Conservation (phyloP, 31 red algal genomes). For the Odonthalia washingtoniensis region DNA sequence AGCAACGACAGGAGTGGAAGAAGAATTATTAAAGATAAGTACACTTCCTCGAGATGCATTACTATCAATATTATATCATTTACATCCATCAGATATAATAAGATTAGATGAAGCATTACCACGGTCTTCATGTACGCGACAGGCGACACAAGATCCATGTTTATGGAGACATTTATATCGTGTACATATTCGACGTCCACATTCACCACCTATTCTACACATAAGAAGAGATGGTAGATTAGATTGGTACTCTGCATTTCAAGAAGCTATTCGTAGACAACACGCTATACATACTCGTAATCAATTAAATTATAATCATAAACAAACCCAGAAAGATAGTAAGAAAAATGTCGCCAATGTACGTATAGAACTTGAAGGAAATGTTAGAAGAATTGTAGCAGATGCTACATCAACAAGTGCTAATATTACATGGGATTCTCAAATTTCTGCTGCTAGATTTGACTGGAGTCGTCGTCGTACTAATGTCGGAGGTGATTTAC, state of each 20-base stretch:
- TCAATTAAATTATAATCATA: not conserved
- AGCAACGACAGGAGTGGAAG: too few relatives aligned
- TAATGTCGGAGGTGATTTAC: not conserved
- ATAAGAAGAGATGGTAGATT: slow-evolving; percentile 41
- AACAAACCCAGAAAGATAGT: not conserved
- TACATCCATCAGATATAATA: slow-evolving; percentile 46
- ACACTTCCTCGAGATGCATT: slow-evolving; percentile 59
- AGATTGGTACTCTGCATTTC: slow-evolving; percentile 62
- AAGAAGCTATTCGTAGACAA: slow-evolving; percentile 45
- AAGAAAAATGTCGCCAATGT: not conserved
- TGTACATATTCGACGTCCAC: slow-evolving; percentile 42
- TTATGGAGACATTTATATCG: slow-evolving; percentile 56
- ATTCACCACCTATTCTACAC: slow-evolving; percentile 36
- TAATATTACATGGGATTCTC: slow-evolving; percentile 49
- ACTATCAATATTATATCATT: slow-evolving; percentile 47
- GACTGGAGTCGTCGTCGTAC: slow-evolving; percentile 53
- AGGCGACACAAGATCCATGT: slow-evolving; percentile 56
- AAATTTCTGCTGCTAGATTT: slow-evolving; percentile 44
- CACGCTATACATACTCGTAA: not conserved
- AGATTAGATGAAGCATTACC: slow-evolving; percentile 60
- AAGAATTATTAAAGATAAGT: too few relatives aligned
- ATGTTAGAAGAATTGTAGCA: slow-evolving; percentile 52
- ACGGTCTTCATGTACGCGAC: slow-evolving; percentile 22
- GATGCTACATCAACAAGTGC: slow-evolving; percentile 33
- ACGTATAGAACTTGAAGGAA: slow-evolving; percentile 38